Base-by-base conservation (phyloP, 345 rosid species). In the Eucalyptus guilfoylei region DNA sequence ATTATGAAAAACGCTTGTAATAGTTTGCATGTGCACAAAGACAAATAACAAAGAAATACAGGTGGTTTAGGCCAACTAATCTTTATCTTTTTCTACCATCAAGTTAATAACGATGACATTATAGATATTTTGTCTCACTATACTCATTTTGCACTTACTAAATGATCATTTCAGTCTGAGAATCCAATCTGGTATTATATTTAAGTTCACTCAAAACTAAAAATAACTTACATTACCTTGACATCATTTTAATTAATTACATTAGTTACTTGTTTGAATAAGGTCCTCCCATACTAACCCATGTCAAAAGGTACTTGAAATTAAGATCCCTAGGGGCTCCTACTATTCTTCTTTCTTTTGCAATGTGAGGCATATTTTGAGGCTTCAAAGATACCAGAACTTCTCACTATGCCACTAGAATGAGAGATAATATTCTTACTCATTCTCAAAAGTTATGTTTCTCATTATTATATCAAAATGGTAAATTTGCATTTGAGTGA, bases 281-380 rank as follows among this genome's bases (percentile, higher is more conserved):
- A 99, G 92, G 40, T 86, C 95, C 99, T 4, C 93, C 97, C 4
- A 94, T 96, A 96, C 49, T 95, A 80, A 80, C 86, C 15, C 97
- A 96, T 47, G 99, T 98, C 32, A 86, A 48, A n/a, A 95, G 92
- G 89, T 96, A 96, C 93, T 90, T 97, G 95, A 94, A 90, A 37
- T 55, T 96, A 87, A 90, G 98, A 87, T 91, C 98, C 30, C 32
- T 97, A 9, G 96, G 98, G 12, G 92, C 42, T 69, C 80, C 6
- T 34, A 10, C 81, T 19, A 34, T 72, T 72, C 14, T 72, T 72
- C 81, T 72, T 72, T 72, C 14, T 10, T 72, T 72, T 72, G 81
- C 6, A 34, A 34, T 17, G 24, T 11, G 11, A 72, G 45, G 44
- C 7, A 2, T 2, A 6, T 34, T 72, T 72, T 96, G 4, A 34